Conservation (phyloP, 2,329 filamentous ascomycete species). For the Rutstroemia sp. region DNA sequence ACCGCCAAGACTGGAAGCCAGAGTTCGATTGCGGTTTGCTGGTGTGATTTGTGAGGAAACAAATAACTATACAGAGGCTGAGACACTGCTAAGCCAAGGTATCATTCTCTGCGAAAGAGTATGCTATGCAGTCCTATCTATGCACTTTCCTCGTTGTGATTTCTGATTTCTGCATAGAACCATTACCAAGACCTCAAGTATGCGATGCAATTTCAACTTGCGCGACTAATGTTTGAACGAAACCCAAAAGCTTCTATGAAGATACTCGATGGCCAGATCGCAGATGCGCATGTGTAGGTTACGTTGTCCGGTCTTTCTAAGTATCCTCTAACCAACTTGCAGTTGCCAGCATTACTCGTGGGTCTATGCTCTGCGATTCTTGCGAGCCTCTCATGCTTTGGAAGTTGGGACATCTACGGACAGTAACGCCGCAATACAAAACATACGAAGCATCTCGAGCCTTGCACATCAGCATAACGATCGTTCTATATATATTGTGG, state of each 20-base stretch:
- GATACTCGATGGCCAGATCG: conserved; percentile 60
- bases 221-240: conserved; percentile 62
- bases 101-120: conserved; percentile 62
- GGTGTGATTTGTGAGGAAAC: conserved; percentile 66
- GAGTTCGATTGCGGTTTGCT: conserved; percentile 63
- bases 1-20: conserved; percentile 59
- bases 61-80: conserved; percentile 65
- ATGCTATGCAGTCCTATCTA: conserved; percentile 15
- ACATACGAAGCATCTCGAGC: conserved; percentile 54
- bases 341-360: conserved; percentile 60
- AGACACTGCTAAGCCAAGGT: conserved; percentile 64
- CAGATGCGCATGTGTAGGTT: conserved; percentile 57
- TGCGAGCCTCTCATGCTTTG: conserved; percentile 63
- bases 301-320: neutral
- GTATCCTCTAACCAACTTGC: neutral
- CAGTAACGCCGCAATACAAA: conserved; percentile 54
- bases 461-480: conserved; percentile 56
- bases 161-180: conserved; percentile 33
- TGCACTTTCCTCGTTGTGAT: conserved; percentile 15
- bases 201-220: conserved; percentile 66
- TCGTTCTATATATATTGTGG: conserved; percentile 55
- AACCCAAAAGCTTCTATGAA: conserved; percentile 68
- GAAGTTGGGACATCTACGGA: conserved; percentile 55
- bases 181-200: conserved; percentile 63
- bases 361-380: conserved; percentile 70